Percentiles rank a stretch among this genome's conserved stretches.
These are phyloP conservation scores for Volutella citrinella DNA, from an alignment of 2,329 filamentous ascomycete genomes.

Conservation along the genomic window DNA sequence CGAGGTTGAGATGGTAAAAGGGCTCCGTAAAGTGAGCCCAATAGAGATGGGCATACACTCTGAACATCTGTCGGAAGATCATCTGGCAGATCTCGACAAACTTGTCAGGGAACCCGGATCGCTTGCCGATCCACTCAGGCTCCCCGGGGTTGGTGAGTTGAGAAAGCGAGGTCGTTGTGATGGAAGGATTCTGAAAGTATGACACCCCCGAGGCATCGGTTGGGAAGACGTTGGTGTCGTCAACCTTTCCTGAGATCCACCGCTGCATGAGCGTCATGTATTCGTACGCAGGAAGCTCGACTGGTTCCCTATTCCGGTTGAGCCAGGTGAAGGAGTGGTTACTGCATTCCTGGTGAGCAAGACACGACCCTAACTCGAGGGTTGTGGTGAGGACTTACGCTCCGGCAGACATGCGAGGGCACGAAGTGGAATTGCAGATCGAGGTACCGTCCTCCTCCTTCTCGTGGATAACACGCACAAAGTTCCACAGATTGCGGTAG, in stretches of 20 bases:
- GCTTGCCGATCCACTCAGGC: constrained; percentile 80
- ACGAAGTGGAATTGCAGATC: constrained; percentile 81
- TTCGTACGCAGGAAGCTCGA: constrained; percentile 87
- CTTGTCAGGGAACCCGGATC: constrained; percentile 86
- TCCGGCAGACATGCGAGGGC: constrained; percentile 93
- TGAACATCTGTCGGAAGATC: constrained; percentile 98
- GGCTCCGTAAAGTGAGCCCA: constrained; percentile 89
- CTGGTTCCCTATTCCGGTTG: constrained; percentile 80
- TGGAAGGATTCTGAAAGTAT: constrained; percentile 59
- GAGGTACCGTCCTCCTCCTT: constrained; percentile 73
- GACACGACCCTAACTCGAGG: background rate
- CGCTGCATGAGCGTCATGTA: constrained; percentile 96
- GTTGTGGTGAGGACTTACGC: constrained; percentile 59
- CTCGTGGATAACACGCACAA: constrained; percentile 85
- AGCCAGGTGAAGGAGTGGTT: constrained; percentile 97
- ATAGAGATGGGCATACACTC: constrained; percentile 96
- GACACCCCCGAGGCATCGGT: constrained; percentile 74
- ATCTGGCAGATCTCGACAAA: constrained; percentile 89
- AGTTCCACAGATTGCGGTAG: constrained; percentile 84
- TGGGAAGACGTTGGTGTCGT: constrained; percentile 85
- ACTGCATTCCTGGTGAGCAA: constrained; percentile 33
- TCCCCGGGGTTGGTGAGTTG: constrained; percentile 61
- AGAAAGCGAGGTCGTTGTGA: constrained; percentile 58
- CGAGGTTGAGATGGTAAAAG: constrained; percentile 78
- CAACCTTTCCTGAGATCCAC: constrained; percentile 95